phyloP scores from a whole-genome alignment of 768 basidiomycete genomes.

The Tricholoma terreum region DNA sequence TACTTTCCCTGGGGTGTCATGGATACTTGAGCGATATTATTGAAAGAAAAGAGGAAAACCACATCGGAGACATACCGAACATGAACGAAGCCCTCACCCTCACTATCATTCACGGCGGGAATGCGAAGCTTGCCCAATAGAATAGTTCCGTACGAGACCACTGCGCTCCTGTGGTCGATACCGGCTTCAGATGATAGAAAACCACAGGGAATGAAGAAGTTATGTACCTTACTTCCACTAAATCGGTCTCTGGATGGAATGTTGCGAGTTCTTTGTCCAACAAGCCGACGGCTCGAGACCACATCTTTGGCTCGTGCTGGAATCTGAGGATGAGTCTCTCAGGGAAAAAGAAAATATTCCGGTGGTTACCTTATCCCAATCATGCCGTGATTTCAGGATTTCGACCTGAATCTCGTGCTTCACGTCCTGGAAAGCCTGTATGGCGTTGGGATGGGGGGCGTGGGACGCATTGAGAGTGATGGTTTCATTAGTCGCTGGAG shows the following conservation, averaged over 20 bases:
- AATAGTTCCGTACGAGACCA: slow-evolving; percentile 64
- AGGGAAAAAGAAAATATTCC: neutral
- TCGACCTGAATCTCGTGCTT: slow-evolving; percentile 57
- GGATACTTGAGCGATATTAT: slow-evolving; percentile 48
- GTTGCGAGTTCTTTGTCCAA: slow-evolving; percentile 49
- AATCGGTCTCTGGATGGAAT: slow-evolving; percentile 48
- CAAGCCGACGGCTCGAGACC: slow-evolving; percentile 54
- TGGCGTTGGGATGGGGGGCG: slow-evolving; percentile 52
- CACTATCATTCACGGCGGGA: slow-evolving; percentile 58
- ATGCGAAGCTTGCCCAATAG: slow-evolving; percentile 76
- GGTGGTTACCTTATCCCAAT: slow-evolving; percentile 52
- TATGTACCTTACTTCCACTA: slow-evolving; percentile 35
- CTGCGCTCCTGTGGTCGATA: slow-evolving; percentile 38
- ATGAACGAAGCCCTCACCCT: slow-evolving; percentile 67
- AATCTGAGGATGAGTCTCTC: neutral
- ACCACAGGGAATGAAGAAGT: neutral
- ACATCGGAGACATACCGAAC: slow-evolving; percentile 49
- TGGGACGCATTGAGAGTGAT: slow-evolving; percentile 59
- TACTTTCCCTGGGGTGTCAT: slow-evolving; percentile 73
- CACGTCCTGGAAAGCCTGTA: slow-evolving; percentile 62
- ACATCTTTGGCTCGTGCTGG: slow-evolving; percentile 66
- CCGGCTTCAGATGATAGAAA: neutral
- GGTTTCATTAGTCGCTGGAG: slow-evolving; percentile 53
- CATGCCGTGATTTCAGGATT: slow-evolving; percentile 59
- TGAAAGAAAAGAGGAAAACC: slow-evolving; percentile 1